phyloP scores from a whole-genome alignment of 2,329 filamentous ascomycete species.

The Nemania sp. region DNA sequence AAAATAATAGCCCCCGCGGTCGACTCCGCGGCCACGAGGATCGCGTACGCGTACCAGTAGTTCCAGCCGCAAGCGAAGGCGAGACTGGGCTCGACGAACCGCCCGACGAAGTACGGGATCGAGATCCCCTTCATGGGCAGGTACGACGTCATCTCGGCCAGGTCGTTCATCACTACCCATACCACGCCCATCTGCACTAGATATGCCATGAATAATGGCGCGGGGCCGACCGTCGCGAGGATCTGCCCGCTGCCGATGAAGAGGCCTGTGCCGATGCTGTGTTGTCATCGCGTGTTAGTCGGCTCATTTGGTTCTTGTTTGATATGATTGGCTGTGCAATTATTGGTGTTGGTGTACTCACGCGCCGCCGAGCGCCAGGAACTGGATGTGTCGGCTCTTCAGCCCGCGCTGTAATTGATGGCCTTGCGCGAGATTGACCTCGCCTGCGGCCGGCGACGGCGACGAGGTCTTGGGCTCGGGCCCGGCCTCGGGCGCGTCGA shows the following conservation, averaged over 20 bases:
- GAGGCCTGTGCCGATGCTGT: slow-evolving; percentile 63
- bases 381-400: slow-evolving; percentile 64
- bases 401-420: slow-evolving; percentile 58
- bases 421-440: slow-evolving; percentile 40
- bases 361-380: slow-evolving; percentile 58
- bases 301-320: too few relatives aligned
- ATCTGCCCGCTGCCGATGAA: slow-evolving; percentile 65
- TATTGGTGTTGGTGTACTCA: slow-evolving; percentile 32
- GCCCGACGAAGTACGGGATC: slow-evolving; percentile 58
- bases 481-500: slow-evolving; percentile 28
- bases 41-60: slow-evolving; percentile 65
- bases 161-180: slow-evolving; percentile 57
- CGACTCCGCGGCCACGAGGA: slow-evolving; percentile 60
- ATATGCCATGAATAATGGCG: slow-evolving; percentile 72
- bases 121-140: slow-evolving; percentile 60
- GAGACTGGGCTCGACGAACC: slow-evolving; percentile 58
- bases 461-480: slow-evolving; percentile 31
- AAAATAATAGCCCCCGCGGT: slow-evolving; percentile 62
- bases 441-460: slow-evolving; percentile 27
- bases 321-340: too few relatives aligned
- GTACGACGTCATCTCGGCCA: slow-evolving; percentile 59
- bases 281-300: slow-evolving; percentile 11
- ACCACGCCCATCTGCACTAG: slow-evolving; percentile 55
- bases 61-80: slow-evolving; percentile 63
- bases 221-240: slow-evolving; percentile 60